Conservation (phyloP, 371 early-diverging fungal species). For the Saksenaea oblongispora region DNA sequence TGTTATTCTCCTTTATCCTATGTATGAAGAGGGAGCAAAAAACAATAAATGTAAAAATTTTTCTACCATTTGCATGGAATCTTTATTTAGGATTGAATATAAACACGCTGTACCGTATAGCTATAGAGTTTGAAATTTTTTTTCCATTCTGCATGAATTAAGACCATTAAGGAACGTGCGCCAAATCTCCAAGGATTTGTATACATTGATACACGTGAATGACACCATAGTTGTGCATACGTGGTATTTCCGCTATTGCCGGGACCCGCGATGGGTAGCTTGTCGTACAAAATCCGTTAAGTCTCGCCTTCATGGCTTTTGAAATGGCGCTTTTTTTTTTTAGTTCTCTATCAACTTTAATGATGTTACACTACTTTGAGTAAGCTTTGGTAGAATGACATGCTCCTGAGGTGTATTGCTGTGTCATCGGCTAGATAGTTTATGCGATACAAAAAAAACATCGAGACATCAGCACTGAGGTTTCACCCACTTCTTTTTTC, state of each 20-base stretch:
- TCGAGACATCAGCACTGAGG: not conserved
- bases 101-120: too few relatives aligned
- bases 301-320: not conserved
- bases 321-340: not conserved
- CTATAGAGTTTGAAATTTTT: not conserved
- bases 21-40: not conserved
- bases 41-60: too few relatives aligned
- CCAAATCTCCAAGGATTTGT: not conserved
- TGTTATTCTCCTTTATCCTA: not conserved
- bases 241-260: not conserved
- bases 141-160: not conserved
- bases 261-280: not conserved
- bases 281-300: not conserved
- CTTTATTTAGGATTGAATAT: too few relatives aligned
- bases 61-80: too few relatives aligned
- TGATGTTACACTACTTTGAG: not conserved
- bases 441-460: not conserved
- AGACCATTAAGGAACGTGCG: not conserved
- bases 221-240: not conserved
- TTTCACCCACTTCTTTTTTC: conserved; percentile 1
- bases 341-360: not conserved
- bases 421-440: conserved; percentile 1
- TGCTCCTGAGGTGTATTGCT: not conserved
- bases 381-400: not conserved
- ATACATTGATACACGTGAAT: not conserved